phyloP scores from a whole-genome alignment of 805 yeast genomes.

The Wickerhamomyces mucosus region DNA sequence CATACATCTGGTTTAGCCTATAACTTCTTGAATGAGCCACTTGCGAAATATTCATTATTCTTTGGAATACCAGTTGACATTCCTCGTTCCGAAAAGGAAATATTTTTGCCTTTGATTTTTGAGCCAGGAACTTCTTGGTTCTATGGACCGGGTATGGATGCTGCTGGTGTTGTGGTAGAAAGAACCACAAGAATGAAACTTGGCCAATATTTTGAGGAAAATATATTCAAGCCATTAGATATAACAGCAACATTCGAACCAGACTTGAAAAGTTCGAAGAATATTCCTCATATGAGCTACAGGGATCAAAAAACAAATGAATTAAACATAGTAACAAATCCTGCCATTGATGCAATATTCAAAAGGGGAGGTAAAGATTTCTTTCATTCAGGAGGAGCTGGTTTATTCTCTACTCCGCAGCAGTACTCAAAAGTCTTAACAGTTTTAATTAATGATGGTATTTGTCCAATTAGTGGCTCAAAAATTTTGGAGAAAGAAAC shows the following conservation, averaged over 20 bases:
- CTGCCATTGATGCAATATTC: slow-evolving; percentile 6
- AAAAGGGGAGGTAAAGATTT: background rate
- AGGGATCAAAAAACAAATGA: slow-evolving; percentile 1
- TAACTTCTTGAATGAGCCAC: slow-evolving; percentile 14
- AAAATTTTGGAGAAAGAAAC: background rate
- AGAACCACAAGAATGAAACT: slow-evolving; percentile 14
- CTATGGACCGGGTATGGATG: slow-evolving; percentile 23
- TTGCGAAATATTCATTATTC: background rate
- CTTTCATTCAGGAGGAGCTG: slow-evolving; percentile 30
- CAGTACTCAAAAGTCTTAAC: slow-evolving; percentile 28
- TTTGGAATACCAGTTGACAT: slow-evolving; percentile 4
- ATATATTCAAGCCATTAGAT: slow-evolving; percentile 20
- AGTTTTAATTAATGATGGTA: slow-evolving; percentile 29
- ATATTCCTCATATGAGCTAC: slow-evolving; percentile 9
- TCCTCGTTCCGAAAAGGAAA: background rate
- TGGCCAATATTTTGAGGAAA: slow-evolving; percentile 15
- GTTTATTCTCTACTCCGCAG: slow-evolving; percentile 24
- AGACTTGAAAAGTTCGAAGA: slow-evolving; percentile 6
- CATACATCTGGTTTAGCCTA: slow-evolving; percentile 27
- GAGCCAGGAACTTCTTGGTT: slow-evolving; percentile 25
- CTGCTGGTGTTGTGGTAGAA: slow-evolving; percentile 22
- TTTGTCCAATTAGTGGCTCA: slow-evolving; percentile 13
- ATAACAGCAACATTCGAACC: slow-evolving; percentile 16
- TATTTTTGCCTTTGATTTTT: slow-evolving; percentile 8
- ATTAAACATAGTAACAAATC: too few species aligned